These are phyloP conservation scores for Globisporangium lucens DNA, from an alignment of 352 stramenopile genomes.

Conservation along the genomic window DNA sequence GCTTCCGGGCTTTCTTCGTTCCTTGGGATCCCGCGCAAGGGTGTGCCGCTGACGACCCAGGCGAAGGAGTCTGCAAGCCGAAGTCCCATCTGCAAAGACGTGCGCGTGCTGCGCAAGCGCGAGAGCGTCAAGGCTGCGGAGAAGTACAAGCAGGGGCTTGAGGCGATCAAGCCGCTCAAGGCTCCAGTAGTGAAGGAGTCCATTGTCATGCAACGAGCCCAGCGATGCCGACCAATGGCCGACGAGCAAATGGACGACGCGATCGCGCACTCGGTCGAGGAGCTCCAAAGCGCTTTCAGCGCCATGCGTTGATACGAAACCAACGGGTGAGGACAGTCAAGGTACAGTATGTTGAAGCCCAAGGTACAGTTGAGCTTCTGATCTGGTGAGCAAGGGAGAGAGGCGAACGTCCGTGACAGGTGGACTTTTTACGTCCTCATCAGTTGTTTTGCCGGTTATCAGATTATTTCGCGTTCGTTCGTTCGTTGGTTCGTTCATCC, in stretches of 20 bases:
- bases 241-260: constrained; percentile 19
- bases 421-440: neutral
- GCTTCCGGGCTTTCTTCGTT: constrained; percentile 19
- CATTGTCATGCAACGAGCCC: neutral
- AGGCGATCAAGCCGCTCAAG: constrained; percentile 14
- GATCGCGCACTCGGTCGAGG: constrained; percentile 24
- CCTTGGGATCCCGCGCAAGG: constrained; percentile 36
- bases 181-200: constrained; percentile 1
- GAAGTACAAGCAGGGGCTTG: constrained; percentile 35
- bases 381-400: neutral
- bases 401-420: neutral
- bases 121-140: constrained; percentile 45
- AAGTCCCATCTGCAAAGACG: constrained; percentile 40
- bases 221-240: neutral
- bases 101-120: constrained; percentile 39
- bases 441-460: neutral
- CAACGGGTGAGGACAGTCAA: neutral
- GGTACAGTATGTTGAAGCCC: too few species aligned
- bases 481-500: neutral
- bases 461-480: neutral
- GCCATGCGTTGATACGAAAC: neutral
- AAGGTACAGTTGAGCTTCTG: neutral
- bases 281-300: constrained; percentile 12
- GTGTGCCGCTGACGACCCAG: constrained; percentile 42
- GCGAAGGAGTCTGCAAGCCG: constrained; percentile 39